Base-by-base conservation (phyloP, 441 rosid species). In the Lepidium campestre region DNA sequence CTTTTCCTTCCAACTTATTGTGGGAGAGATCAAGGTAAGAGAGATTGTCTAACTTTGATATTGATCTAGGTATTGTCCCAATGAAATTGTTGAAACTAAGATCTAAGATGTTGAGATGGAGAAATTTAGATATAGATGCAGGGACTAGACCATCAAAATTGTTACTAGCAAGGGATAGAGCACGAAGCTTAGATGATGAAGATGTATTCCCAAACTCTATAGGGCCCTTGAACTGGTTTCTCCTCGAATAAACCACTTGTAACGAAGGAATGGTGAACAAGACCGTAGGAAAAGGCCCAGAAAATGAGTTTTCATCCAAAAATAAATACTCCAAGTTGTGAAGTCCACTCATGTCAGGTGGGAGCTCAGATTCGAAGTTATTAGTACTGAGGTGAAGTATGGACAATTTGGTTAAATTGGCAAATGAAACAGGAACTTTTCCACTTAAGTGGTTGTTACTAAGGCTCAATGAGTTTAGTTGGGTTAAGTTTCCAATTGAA, bases 181-280 rank as follows among this genome's bases (percentile, higher is more conserved):
- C 0, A 2, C 0, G 1, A 14, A 50, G 56, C 1, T 3, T 50
- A 27, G 36, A 50, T 0, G 36, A 50, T n/a, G 5, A 27, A 3
- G 56, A 27, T 13, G 1, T n/a, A 27, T 50, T 49, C 56, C 19
- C 56, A 27, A 50, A 50, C 9, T 50, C 56, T 50, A 49, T 49
- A 50, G 56, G 12, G 1, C 55, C 55, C 7, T 7, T 49, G 55
- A 49, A 25, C 0, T 8, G 5, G 5, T 49, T 49, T n/a, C 4
- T 0, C 0, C 0, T 2, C 4, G 15, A 50, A 4, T 2, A 0
- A 50, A 50, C 20, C 2, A 0, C 0, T 2, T 2, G 7, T 14
- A 50, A 50, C 0, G 7, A 50, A 50, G 6, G 39, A 15, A 52
- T 15, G 0, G 8, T 31, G 57, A 52, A 15, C 39, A 52, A 15